Conservation (phyloP, 495 filamentous ascomycete species). For the Aspergillus panamensis region DNA sequence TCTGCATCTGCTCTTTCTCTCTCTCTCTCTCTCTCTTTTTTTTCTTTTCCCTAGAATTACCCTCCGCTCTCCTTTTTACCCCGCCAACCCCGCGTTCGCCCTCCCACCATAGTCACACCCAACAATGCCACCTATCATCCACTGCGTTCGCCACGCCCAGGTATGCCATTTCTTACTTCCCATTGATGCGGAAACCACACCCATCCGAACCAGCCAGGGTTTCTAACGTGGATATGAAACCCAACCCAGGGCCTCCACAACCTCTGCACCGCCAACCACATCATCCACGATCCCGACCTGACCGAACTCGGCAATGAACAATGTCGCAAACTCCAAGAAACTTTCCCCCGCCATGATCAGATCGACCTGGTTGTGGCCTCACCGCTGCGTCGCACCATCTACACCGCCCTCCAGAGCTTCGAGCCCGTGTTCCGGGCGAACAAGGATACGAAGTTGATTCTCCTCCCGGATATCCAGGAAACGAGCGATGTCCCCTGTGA, state of each 20-base stretch:
- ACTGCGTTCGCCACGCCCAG: slow-evolving; percentile 54
- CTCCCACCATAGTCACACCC: not conserved
- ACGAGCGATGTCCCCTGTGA: slow-evolving; percentile 75
- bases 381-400: slow-evolving; percentile 78
- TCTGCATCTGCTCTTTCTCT: not conserved
- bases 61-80: slow-evolving; percentile 6
- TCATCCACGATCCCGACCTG: slow-evolving; percentile 71
- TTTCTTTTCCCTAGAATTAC: not conserved
- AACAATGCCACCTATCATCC: slow-evolving; percentile 42
- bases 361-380: slow-evolving; percentile 76
- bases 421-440: slow-evolving; percentile 45
- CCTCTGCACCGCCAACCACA: slow-evolving; percentile 65
- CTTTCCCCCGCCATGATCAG: slow-evolving; percentile 61
- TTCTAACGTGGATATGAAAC: not conserved
- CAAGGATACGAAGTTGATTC: slow-evolving; percentile 55
- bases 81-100: slow-evolving; percentile 11
- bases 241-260: slow-evolving; percentile 73
- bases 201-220: not conserved
- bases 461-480: slow-evolving; percentile 80
- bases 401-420: slow-evolving; percentile 75
- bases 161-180: slow-evolving; percentile 24
- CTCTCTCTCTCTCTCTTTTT: not conserved
- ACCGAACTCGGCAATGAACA: slow-evolving; percentile 74
- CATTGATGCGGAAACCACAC: not conserved
- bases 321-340: slow-evolving; percentile 58